Base-by-base conservation (phyloP, 2,329 filamentous ascomycete genomes). In the Ambrosiella xylebori region DNA sequence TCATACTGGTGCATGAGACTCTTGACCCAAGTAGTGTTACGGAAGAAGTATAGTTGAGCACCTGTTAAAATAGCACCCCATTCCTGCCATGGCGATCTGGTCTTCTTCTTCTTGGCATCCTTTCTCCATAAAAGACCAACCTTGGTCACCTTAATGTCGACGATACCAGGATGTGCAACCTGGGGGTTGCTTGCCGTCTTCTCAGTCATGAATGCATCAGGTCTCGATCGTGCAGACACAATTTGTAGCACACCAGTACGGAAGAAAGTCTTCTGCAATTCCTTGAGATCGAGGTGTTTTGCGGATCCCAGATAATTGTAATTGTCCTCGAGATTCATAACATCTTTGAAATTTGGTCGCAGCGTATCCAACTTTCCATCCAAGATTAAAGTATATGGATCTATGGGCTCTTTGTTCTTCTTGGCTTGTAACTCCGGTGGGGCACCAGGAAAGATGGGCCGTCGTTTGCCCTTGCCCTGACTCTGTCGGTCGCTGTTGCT, bases 111-210 rank as follows among this genome's bases (percentile, higher is more conserved):
- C 72, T 95, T 96, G 1, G 78, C 73, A 63, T 95, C 89, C 68
- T 98, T 98, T 50, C 93, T 82, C 93, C 93, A 98, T 38, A 98
- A 69, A 1, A 95, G 73, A 3, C 93, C 93, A 54, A 98, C 90
- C 69, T 97, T 98, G 50, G 91, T 95, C 51, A 97, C 86, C 64
- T 95, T 95, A 67, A 98, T 95, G 69, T 97, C 91, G 9, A 98
- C 91, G 60, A 98, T 85, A 11, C 93, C 93, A 2, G 89, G 88
- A 63, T 93, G 87, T 0, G 88, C 87, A 62, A 93, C 88, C 35
- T 87, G 77, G 0, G 90, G 88, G 63, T 95, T 95, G 38, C 82
- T 84, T 47, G 86, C 82, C 11, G 87, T 90, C 64, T 87, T 84
- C 62, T 93, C 88, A 0, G 85, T 84, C 80, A 95, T 89, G 71